A percentile compares a stretch with the other conserved stretches of the same genome.
phyloP scores from a whole-genome alignment of 1,284 basidiomycete species.

The Laetiporus sulphureus region DNA sequence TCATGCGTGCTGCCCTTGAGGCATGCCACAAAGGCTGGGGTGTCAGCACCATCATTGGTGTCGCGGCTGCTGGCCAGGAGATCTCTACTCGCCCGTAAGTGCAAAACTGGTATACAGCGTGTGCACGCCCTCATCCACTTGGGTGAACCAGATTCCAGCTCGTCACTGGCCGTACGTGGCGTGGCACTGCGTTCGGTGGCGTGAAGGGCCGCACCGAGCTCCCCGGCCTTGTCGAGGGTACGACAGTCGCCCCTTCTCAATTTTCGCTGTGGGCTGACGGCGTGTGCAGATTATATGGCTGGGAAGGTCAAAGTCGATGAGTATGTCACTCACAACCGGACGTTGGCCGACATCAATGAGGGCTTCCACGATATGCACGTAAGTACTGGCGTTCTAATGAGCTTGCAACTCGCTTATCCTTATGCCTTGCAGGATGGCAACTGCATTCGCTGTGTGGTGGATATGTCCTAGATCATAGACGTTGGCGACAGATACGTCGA shows the following conservation, averaged over 20 bases:
- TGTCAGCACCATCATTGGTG: conserved; percentile 91
- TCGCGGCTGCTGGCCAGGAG: conserved; percentile 95
- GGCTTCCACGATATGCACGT: conserved; percentile 97
- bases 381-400: conserved; percentile 29
- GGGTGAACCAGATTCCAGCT: conserved; percentile 58
- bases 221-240: conserved; percentile 82
- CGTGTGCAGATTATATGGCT: conserved; percentile 55
- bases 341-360: conserved; percentile 76
- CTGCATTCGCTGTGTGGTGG: conserved; percentile 89
- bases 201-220: conserved; percentile 97
- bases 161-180: conserved; percentile 90
- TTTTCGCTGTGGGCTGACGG: not conserved
- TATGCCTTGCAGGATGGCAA: conserved; percentile 57
- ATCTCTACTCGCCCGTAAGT: conserved; percentile 92
- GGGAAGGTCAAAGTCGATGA: conserved; percentile 82
- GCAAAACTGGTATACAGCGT: not conserved
- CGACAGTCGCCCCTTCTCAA: conserved; percentile 6
- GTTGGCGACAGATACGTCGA: not conserved
- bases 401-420: conserved; percentile 1
- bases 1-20: conserved; percentile 95
- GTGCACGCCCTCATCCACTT: conserved; percentile 1
- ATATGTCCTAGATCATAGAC: conserved; percentile 50
- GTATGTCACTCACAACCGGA: conserved; percentile 80
- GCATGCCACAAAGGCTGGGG: conserved; percentile 99
- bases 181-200: conserved; percentile 94